These are phyloP conservation scores for Phytophthora litchii DNA, from an alignment of 352 stramenopile genomes.

Conservation along the genomic window DNA sequence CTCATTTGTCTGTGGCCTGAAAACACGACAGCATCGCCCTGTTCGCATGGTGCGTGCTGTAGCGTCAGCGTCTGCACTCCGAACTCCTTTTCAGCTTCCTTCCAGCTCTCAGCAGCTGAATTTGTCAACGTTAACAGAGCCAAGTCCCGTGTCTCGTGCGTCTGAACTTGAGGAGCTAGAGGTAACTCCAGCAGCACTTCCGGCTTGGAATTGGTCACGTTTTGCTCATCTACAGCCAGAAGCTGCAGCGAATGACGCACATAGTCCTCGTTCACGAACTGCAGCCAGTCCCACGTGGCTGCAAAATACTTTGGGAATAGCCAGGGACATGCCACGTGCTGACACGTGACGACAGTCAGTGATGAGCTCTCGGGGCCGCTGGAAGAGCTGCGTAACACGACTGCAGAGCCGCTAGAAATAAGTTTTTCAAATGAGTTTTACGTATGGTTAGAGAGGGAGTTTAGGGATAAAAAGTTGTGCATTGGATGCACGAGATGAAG, in stretches of 20 bases:
- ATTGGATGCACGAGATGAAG: conserved; percentile 2
- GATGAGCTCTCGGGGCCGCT: conserved; percentile 3
- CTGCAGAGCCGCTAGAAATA: conserved; percentile 61
- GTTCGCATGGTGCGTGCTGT: conserved; percentile 15
- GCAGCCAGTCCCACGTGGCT: conserved; percentile 83
- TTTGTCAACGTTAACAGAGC: conserved; percentile 64
- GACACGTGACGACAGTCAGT: conserved; percentile 66
- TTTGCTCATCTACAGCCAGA: conserved; percentile 37
- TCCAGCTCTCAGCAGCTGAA: conserved; percentile 27
- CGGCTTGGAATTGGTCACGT: conserved; percentile 14
- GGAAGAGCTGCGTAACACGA: conserved; percentile 32
- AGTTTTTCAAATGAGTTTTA: conserved; percentile 7
- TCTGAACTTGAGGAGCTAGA: conserved; percentile 52
- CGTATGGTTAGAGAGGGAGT: conserved; percentile 1
- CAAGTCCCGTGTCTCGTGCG: conserved; percentile 62
- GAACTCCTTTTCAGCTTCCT: conserved; percentile 33
- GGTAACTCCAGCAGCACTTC: conserved; percentile 63
- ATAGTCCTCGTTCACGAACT: conserved; percentile 80
- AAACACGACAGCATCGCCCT: conserved; percentile 57
- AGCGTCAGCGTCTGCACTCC: conserved; percentile 49
- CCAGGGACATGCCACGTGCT: conserved; percentile 86
- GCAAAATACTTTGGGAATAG: conserved; percentile 77
- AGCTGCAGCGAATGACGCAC: conserved; percentile 75
- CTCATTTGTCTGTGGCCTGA: conserved; percentile 43
- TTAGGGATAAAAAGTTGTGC: background rate